A percentile compares a stretch with the other conserved stretches of the same genome.
phyloP scores from a whole-genome alignment of 2,329 filamentous ascomycete genomes.

The Penicillium oxalicum region DNA sequence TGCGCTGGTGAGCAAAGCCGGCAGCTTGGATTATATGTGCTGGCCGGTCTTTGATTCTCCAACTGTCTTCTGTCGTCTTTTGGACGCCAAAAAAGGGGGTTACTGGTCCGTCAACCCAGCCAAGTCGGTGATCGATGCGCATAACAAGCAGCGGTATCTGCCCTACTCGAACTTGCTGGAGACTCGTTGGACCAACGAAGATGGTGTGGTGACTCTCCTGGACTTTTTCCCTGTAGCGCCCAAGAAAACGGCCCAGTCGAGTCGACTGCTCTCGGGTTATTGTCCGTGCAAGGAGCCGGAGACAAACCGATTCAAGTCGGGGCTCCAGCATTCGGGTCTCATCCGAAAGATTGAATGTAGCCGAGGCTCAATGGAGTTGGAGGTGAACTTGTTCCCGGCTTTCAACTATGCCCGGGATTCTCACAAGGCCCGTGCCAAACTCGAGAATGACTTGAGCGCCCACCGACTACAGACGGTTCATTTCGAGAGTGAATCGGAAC shows the following conservation, averaged over 20 bases:
- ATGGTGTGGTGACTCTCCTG: constrained; percentile 65
- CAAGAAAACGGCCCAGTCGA: constrained; percentile 43
- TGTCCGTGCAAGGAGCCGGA: constrained; percentile 33
- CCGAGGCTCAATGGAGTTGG: constrained; percentile 58
- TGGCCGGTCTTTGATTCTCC: constrained; percentile 78
- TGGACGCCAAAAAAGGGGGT: constrained; percentile 70
- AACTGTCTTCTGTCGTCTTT: constrained; percentile 65
- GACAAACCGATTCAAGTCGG: constrained; percentile 46
- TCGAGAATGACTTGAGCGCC: constrained; percentile 33
- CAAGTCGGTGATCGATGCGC: constrained; percentile 44
- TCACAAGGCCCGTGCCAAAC: constrained; percentile 42
- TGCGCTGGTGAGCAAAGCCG: constrained; percentile 67
- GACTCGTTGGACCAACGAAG: constrained; percentile 70
- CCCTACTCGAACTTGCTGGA: constrained; percentile 69
- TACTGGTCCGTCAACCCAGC: constrained; percentile 60
- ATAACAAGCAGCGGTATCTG: constrained; percentile 72
- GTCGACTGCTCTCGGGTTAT: constrained; percentile 27
- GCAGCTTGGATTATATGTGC: constrained; percentile 71
- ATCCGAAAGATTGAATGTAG: constrained; percentile 68
- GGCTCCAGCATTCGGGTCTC: constrained; percentile 44
- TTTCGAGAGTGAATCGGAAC: constrained; percentile 55
- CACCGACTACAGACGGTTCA: constrained; percentile 54
- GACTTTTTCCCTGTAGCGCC: constrained; percentile 72
- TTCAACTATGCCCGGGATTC: constrained; percentile 63
- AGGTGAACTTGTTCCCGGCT: constrained; percentile 66